Evolutionary conservation across 345 rosid species (phyloP), one percentile per base, ranked within the genome.

Genomic region (Syzygium jambos): DNA sequence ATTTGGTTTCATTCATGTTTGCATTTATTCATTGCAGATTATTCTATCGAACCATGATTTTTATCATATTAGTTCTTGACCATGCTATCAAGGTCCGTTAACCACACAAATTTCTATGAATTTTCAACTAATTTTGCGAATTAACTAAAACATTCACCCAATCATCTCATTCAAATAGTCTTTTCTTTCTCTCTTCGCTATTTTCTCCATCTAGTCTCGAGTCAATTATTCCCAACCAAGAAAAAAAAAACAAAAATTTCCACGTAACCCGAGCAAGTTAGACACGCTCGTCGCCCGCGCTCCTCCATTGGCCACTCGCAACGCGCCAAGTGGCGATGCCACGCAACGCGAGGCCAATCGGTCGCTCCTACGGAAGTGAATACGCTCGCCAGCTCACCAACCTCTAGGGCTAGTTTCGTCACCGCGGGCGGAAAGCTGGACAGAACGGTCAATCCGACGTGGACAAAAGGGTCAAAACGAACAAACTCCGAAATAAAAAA

Each of bases 311-410:
- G 65, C 85, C 41, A 11, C 80, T 51, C 12, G 84, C 52, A 12
- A 65, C 9, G 4, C 30, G 85, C 87, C 92, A 87, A 85, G 88
- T 90, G 86, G 85, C 65, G 49, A 56, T 11, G 80, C 84, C 91
- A 86, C 85, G 89, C 84, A 85, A 52, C 10, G 52, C 51, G 4
- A 25, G 54, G 52, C 88, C 89, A 87, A 88, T 87, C 78, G 29
- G 41, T n/a, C 41, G 52, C 82, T 19, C 10, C 49, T 2, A 5
- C 0, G 14, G 59, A 38, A 4, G 22, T 16, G 22, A 41, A 52
- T 38, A 2, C 7, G 5, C 85, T 52, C 25, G 85, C 90, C 89
- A 90, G 38, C 88, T 90, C 51, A 27, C 57, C 34, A 15, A 21
- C 2, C 25, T 38, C 82, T 1, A 21, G 82, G 82, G 82, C 12